These are phyloP conservation scores for Pleoardoris graminearum DNA, from an alignment of 2,329 filamentous ascomycete genomes.

Conservation along the genomic window DNA sequence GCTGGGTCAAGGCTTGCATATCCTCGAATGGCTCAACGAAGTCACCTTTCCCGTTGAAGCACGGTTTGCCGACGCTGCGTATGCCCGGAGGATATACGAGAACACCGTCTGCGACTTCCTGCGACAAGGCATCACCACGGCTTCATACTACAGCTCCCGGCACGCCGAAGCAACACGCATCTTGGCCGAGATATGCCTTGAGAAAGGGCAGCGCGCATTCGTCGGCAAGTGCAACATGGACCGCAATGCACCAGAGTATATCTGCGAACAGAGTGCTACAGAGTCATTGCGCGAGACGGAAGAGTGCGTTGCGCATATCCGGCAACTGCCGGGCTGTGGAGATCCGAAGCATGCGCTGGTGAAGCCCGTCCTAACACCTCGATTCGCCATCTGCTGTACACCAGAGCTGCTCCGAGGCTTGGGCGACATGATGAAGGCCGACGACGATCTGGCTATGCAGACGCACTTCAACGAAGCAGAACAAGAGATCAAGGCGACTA, in stretches of 20 bases:
- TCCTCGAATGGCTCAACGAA: constrained; percentile 62
- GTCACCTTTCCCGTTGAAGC: constrained; percentile 68
- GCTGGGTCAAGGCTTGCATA: constrained; percentile 43
- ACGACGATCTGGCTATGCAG: constrained; percentile 60
- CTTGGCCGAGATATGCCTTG: constrained; percentile 58
- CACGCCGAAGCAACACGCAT: constrained; percentile 62
- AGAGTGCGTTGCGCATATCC: constrained; percentile 33
- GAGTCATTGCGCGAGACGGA: constrained; percentile 15
- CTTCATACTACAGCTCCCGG: constrained; percentile 62
- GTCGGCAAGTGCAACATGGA: constrained; percentile 68
- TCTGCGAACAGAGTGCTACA: constrained; percentile 28
- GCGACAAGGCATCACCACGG: constrained; percentile 64
- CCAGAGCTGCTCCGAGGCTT: constrained; percentile 58
- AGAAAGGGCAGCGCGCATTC: constrained; percentile 61
- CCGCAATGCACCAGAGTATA: constrained; percentile 48
- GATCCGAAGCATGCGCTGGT: constrained; percentile 21
- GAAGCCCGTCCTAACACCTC: constrained; percentile 41
- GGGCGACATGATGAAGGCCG: constrained; percentile 55
- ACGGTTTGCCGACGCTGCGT: constrained; percentile 58
- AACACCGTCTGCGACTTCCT: constrained; percentile 60
- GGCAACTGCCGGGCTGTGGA: constrained; percentile 10
- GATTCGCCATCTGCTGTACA: constrained; percentile 65
- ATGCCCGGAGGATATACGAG: constrained; percentile 48
- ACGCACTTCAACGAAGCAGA: constrained; percentile 70
- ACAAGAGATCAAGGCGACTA: constrained; percentile 62